Evolutionary conservation across 73 alveolate genomes (phyloP), one percentile per base, ranked within the genome.

Genomic region (Blepharisma japonicum): DNA sequence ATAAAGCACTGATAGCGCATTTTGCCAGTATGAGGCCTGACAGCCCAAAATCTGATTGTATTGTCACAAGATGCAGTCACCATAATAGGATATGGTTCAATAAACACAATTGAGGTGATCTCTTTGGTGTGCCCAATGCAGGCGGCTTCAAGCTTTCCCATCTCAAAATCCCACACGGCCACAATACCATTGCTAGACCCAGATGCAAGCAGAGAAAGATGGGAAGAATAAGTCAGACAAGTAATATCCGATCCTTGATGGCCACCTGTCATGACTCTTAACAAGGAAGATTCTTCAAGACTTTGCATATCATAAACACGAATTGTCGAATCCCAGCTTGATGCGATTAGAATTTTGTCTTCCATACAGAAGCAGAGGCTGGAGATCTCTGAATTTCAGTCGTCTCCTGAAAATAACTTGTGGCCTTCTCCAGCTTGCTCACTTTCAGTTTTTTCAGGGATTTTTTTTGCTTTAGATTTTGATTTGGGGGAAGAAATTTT

Each of bases 101-200:
- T 56, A 84, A 96, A 96, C 49, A 78, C 88, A 45, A 96, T 56
- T 46, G 85, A 72, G n/a, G 90, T 68, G 5, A 90, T 92, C 71
- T 80, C 92, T 68, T 71, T 81, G 55, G 84, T 55, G 68, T 91
- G 92, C 80, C 81, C 97, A 79, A 80, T 66, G 71, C 91, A 86
- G 54, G 94, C 88, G 54, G 91, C 98, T 71, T 95, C 98, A 18
- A 96, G 68, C 83, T 96, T 96, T 7, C 91, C 86, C 79, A 90
- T 92, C 81, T 96, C 99, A 82, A 96, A 94, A 82, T 96, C 98
- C 98, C 99, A 96, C 23, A 94, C 82, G 54, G 95, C 93, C 4
- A 94, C 87, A 39, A 88, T 81, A 53, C 98, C 98, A 77, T 92
- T 89, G 51, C 89, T 77, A 38, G 96, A 83, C 5, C 99, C 99